Evolutionary conservation across 768 basidiomycete species (phyloP), one percentile per base, ranked within the genome.

Genomic region (Tricholoma sp.): DNA sequence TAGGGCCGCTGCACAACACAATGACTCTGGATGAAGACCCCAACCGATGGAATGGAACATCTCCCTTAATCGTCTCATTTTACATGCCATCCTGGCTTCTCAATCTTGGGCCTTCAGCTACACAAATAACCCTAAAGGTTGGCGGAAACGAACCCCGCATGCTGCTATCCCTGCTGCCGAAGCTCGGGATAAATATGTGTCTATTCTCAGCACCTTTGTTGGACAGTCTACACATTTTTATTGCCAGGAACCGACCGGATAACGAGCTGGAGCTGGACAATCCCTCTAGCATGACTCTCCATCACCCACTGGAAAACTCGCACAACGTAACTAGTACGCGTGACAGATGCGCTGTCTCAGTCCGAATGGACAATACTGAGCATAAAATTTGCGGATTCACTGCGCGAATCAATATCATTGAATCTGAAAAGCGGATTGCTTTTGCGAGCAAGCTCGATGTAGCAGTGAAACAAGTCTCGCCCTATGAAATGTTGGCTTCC

Each of bases 141-240:
- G 57, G 70, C 31, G 60, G 65, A 31, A 55, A 58, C 18, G 68
- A 67, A 10, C 59, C 62, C 20, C 53, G 56, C 61, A 66, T 47
- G 31, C 56, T 37, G 49, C 12, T 1, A 0, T 52, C 37, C 42
- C 57, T 17, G 64, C 20, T 51, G 17, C 50, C 20, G 15, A 64
- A 59, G 28, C 65, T 72, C 15, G 72, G 74, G 0, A 18, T 65
- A 2, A 10, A 37, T 4, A 57, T 76, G 48, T 18, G 54, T 15
- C 41, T 76, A 3, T 72, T 65, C 59, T 59, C 60, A 7, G 70
- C 69, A 2, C 50, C 58, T 4, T 53, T 74, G 7, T 45, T 61
- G 53, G 72, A 76, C 52, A 55, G 48, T 13, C 41, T 37, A n/a
- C 61, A 61, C 31, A 69, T 76, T 18, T 56, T 63, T 34, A 56